phyloP scores from a whole-genome alignment of 371 early-diverging fungal species.

The Lichtheimia corymbifera region DNA sequence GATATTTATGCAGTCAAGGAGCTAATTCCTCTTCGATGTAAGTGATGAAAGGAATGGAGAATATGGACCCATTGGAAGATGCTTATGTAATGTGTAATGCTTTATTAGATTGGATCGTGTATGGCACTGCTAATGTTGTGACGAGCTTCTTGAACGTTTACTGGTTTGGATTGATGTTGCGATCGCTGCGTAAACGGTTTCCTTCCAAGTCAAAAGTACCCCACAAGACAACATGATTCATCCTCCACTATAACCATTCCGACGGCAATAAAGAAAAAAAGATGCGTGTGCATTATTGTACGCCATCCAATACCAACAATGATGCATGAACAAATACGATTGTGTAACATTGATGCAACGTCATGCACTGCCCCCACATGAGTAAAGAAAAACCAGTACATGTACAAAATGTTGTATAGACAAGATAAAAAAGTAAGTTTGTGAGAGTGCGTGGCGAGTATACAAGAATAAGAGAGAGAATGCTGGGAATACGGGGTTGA shows the following conservation, averaged over 20 bases:
- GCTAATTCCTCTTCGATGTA: slow-evolving; percentile 57
- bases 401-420: neutral
- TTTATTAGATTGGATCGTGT: slow-evolving; percentile 49
- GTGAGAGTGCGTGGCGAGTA: neutral
- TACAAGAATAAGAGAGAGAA: slow-evolving; percentile 1
- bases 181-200: slow-evolving; percentile 48
- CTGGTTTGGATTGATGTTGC: slow-evolving; percentile 82
- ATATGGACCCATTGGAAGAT: neutral
- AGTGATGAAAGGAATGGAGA: slow-evolving; percentile 15
- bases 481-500: neutral
- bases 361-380: no score
- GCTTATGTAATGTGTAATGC: slow-evolving; percentile 3
- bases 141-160: slow-evolving; percentile 73
- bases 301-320: no score
- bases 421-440: slow-evolving; percentile 4
- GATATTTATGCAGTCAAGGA: slow-evolving; percentile 53
- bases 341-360: no score
- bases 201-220: slow-evolving; percentile 11
- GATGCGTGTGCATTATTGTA: no score
- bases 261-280: no score
- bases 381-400: neutral
- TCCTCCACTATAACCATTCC: neutral
- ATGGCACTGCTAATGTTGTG: slow-evolving; percentile 62
- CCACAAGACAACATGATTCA: neutral
- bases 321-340: no score